These are phyloP conservation scores for Scutellaria barbata DNA, from an alignment of 257 asterid genomes.

Conservation along the genomic window DNA sequence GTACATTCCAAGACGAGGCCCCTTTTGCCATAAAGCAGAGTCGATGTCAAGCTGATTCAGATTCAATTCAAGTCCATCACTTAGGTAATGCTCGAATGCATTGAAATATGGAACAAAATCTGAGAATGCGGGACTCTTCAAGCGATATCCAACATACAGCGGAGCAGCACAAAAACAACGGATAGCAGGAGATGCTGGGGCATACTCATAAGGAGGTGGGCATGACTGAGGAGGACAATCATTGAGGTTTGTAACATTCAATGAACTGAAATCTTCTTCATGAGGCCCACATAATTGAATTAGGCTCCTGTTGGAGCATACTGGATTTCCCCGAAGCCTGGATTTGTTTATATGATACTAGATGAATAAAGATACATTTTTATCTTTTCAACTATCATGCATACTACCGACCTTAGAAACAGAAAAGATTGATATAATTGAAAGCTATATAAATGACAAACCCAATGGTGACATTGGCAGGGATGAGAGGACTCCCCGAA, in stretches of 20 bases:
- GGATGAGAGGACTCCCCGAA: constrained; percentile 54
- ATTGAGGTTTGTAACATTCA: constrained; percentile 37
- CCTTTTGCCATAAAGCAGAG: constrained; percentile 63
- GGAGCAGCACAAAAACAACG: constrained; percentile 85
- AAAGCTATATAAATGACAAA: constrained; percentile 41
- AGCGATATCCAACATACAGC: constrained; percentile 73
- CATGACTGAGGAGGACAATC: constrained; percentile 56
- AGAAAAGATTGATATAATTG: constrained; percentile 6
- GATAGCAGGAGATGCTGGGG: constrained; percentile 52
- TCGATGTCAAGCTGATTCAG: constrained; percentile 60
- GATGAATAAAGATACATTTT: background rate
- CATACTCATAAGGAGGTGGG: constrained; percentile 64
- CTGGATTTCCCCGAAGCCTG: constrained; percentile 91
- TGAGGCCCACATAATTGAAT: constrained; percentile 55
- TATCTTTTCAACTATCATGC: constrained; percentile 13
- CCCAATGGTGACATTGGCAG: constrained; percentile 75
- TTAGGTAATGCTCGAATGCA: constrained; percentile 53
- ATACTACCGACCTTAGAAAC: background rate
- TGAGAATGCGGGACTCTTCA: constrained; percentile 83
- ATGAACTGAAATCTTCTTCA: constrained; percentile 42
- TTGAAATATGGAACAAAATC: constrained; percentile 61
- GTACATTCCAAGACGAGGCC: constrained; percentile 77
- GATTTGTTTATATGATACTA: constrained; percentile 23
- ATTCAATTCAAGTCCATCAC: constrained; percentile 56
- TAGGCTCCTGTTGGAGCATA: constrained; percentile 53